Evolutionary conservation across 257 asterid species (phyloP).

Genomic region (Euphrasia confusa): DNA sequence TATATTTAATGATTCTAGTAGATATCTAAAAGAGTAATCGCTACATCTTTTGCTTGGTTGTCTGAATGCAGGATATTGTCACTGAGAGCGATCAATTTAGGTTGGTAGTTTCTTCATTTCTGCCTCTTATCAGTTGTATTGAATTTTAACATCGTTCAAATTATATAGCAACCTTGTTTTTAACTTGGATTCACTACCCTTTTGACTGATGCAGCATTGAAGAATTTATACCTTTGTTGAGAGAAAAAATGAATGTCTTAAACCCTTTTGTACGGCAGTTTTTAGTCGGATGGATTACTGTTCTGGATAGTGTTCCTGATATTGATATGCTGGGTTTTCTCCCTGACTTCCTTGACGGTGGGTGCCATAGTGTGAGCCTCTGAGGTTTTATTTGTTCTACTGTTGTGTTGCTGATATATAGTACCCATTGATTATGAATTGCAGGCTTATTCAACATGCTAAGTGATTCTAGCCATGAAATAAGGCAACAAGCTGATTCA

Average conservation of each 20-base stretch:
- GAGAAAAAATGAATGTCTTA: constrained; percentile 96
- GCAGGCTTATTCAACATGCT: constrained; percentile 98
- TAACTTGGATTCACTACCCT: constrained; percentile 15
- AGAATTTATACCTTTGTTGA: constrained; percentile 93
- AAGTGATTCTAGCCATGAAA: constrained; percentile 95
- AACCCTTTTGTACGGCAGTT: constrained; percentile 97
- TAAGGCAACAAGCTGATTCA: constrained; percentile 99
- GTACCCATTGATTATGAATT: constrained; percentile 24
- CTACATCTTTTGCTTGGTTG: constrained; percentile 22
- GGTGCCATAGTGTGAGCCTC: constrained; percentile 26
- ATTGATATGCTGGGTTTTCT: constrained; percentile 99
- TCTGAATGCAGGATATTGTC: constrained; percentile 81
- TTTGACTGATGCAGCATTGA: constrained; percentile 67
- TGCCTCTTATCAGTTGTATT: no score
- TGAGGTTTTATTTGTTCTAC: constrained; percentile 15
- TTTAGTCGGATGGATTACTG: constrained; percentile 99
- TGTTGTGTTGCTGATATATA: constrained; percentile 5
- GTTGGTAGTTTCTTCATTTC: constrained; percentile 37
- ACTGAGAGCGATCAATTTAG: constrained; percentile 99
- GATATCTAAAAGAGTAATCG: constrained; percentile 17
- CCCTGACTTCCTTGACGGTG: constrained; percentile 99
- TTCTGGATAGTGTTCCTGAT: constrained; percentile 98
- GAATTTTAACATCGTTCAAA: constrained; percentile 13
- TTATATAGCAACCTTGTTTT: constrained; percentile 12
- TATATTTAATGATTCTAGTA: neutral